phyloP scores from a whole-genome alignment of 495 filamentous ascomycete species.

The Aspergillus conjunctus region DNA sequence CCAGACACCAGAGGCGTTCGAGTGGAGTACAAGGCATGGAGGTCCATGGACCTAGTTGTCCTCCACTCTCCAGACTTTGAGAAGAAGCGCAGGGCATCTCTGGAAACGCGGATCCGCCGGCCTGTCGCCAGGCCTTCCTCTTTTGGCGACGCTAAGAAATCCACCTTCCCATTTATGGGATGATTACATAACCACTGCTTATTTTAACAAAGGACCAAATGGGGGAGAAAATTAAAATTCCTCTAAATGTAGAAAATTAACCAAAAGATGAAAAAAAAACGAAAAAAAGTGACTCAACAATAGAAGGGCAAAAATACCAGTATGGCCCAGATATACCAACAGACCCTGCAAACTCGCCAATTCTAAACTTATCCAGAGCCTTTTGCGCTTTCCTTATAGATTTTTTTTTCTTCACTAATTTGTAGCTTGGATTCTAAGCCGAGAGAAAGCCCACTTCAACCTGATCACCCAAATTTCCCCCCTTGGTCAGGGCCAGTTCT shows the following conservation, averaged over 20 bases:
- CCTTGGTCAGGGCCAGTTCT: conserved; percentile 10
- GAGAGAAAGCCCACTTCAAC: conserved; percentile 2
- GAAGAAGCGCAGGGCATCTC: neutral
- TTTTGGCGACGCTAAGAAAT: neutral
- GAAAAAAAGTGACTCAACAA: neutral
- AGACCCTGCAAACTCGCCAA: too few species aligned
- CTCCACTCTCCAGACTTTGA: neutral
- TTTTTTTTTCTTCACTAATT: too few species aligned
- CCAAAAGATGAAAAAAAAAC: neutral
- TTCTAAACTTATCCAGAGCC: too few species aligned
- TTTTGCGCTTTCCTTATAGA: too few species aligned
- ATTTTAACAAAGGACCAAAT: neutral
- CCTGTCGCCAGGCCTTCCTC: neutral
- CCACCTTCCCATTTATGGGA: neutral
- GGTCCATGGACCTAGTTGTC: neutral
- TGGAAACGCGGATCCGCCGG: neutral
- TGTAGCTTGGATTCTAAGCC: too few species aligned
- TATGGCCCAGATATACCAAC: too few species aligned
- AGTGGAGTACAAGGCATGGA: too few species aligned
- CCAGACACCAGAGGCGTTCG: neutral
- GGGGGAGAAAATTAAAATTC: neutral
- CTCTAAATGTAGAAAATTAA: neutral
- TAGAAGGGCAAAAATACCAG: too few species aligned
- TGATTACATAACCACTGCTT: conserved; percentile 3
- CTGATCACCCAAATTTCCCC: conserved; percentile 3